Conservation (phyloP, 2,329 filamentous ascomycete genomes). For the Venturiaceae sp. region DNA sequence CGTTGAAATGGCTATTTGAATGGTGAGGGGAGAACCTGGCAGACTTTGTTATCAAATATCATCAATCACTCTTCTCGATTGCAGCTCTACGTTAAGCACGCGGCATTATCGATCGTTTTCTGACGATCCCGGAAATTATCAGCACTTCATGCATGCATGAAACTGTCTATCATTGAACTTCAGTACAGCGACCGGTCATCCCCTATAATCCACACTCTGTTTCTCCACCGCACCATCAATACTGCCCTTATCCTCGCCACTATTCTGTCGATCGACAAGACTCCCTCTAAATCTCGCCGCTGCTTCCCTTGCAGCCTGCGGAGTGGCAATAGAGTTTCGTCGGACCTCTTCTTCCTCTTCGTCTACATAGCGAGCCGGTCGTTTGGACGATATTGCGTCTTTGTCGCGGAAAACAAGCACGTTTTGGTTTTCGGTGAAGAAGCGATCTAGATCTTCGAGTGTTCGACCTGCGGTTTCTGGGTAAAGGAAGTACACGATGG, state of each 20-base stretch:
- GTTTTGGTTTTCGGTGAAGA: constrained; percentile 8
- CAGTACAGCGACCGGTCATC: not conserved
- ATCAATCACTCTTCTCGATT: too few species aligned
- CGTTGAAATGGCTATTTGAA: too few species aligned
- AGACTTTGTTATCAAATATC: too few species aligned
- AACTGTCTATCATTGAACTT: not conserved
- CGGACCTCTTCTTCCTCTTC: constrained; percentile 1
- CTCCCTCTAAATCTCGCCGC: not conserved
- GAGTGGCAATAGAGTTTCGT: not conserved
- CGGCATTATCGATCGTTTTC: too few species aligned
- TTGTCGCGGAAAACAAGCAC: constrained; percentile 5
- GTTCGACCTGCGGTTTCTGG: constrained; percentile 13
- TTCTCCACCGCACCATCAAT: not conserved
- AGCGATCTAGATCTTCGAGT: constrained; percentile 8
- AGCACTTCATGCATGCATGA: not conserved
- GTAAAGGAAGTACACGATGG: constrained; percentile 23
- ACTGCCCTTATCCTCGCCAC: not conserved
- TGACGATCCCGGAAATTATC: not conserved
- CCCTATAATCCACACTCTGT: not conserved
- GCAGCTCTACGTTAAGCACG: too few species aligned
- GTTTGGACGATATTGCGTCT: not conserved
- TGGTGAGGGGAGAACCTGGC: too few species aligned
- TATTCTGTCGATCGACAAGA: not conserved
- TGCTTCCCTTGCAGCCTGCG: not conserved
- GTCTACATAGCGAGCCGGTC: constrained; percentile 1